Evolutionary conservation across 164 flowering plant genomes (phyloP), one percentile per base, ranked within the genome.

Genomic region (Pachysandra terminalis): DNA sequence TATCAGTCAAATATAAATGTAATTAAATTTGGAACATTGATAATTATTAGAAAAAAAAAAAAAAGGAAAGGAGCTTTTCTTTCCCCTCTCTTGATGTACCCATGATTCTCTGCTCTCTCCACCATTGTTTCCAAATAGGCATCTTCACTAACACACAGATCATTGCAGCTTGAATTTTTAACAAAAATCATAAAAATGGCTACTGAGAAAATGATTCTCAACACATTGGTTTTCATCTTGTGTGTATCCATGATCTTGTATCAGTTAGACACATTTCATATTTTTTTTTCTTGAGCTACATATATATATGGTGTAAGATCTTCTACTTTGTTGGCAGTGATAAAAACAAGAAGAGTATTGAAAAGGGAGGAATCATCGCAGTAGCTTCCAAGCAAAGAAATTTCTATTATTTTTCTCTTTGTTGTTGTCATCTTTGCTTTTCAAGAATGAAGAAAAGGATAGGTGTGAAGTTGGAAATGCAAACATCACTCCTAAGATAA

Each of bases 311-410:
- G 49, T 54, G 54, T 51, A 54, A 22, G 32, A 28, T 15, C 23
- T 19, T 32, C 35, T 59, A 19, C 7, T 9, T 5, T n/a, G 0
- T 27, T 32, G 49, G 25, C 16, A 9, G 27, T 14, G 23, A n/a
- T 21, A 37, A 22, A 63, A 22, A 19, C 40, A 71, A 76, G 79
- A 77, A 62, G 71, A 81, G 81, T 73, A 24, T 59, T 35, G 74
- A 71, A 65, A 70, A 65, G 68, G 68, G 72, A 32, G 3, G 37
- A 61, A 76, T 56, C 49, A 64, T 40, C 35, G 27, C 22, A 56
- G 56, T 75, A 27, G 40, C 87, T 86, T 86, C 27, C 61, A 86
- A 82, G 90, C 85, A 61, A 86, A 81, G 90, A 66, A 63, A 76
- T 32, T 59, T 41, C 74, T 40, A 45, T 45, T 12, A 45, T 45